Percentiles rank a stretch among this genome's conserved stretches.
Conservation (phyloP, 2,329 filamentous ascomycete species). For the Microsporum ferrugineum region DNA sequence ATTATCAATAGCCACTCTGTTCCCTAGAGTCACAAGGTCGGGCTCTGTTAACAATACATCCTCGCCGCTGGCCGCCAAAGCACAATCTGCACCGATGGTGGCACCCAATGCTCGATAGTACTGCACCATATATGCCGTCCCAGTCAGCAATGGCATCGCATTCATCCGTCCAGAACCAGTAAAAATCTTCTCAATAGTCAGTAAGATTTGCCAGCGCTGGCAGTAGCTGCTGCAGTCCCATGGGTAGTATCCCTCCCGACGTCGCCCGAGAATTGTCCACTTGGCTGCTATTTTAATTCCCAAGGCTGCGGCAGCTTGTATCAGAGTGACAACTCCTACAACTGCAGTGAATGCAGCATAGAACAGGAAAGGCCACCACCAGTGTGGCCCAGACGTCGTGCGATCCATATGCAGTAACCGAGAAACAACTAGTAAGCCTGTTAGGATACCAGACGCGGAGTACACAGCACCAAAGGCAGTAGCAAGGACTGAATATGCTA, state of each 20-base stretch:
- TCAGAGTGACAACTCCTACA: neutral
- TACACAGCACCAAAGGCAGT: neutral
- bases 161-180: neutral
- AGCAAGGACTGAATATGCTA: neutral
- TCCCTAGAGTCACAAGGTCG: constrained; percentile 2
- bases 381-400: neutral
- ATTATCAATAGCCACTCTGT: constrained; percentile 3
- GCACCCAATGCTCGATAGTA: neutral
- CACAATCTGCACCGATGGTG: neutral
- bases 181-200: constrained; percentile 1
- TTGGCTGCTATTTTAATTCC: neutral
- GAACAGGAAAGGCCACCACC: constrained; percentile 1
- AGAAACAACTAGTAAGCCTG: neutral
- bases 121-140: neutral
- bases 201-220: constrained; percentile 5
- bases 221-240: constrained; percentile 6
- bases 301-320: neutral
- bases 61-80: neutral
- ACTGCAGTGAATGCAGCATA: neutral
- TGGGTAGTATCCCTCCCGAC: neutral
- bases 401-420: neutral
- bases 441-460: neutral
- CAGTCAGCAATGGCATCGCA: neutral
- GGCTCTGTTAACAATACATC: neutral
- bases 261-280: constrained; percentile 3